Evolutionary conservation across 2,329 filamentous ascomycete genomes (phyloP), one percentile per base, ranked within the genome.

Genomic region (Conoideocrella luteorostrata): DNA sequence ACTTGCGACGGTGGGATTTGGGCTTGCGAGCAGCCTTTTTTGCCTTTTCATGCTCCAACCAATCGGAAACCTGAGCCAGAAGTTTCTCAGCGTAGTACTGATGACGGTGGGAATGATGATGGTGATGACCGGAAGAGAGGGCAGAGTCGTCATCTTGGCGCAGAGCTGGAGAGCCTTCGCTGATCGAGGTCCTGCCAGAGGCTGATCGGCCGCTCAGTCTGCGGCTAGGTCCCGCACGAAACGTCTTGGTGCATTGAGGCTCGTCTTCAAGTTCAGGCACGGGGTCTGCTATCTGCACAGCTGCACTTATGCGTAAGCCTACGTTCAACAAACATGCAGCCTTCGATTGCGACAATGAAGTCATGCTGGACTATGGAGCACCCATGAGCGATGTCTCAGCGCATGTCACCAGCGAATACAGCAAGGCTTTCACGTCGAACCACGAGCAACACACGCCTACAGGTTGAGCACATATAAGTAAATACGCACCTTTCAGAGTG

Each of bases 1-100:
- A 64, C 58, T 66, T 72, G 53, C 65, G 69, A 48, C 62, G 68
- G 29, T 56, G 58, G 62, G 69, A 47, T 41, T 39, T 47, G 24
- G 24, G 22, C 26, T 43, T 49, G 22, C 43, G 47, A 9, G 73
- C 72, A 9, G 71, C 64, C 53, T 80, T 80, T 24, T 72, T 66
- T 57, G 83, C 85, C 57, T 83, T 85, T 65, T 96, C 89, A 39
- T 83, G 78, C 53, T 90, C 80, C 30, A 96, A 68, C 91, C 91
- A 97, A 51, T 87, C 80, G 21, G 78, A 75, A 12, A 96, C 81
- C 58, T 94, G 87, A 17, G 81, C 74, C 22, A 93, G 66, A 7
- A 94, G 64, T 50, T 72, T 77, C 52, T 81, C 70, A 41, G 70
- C 70, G 39, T 69, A 62, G 44, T 70, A 66, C 43, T 62, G 61